These are phyloP conservation scores for Amanita rubescens DNA, from an alignment of 768 basidiomycete species.

Conservation along the genomic window DNA sequence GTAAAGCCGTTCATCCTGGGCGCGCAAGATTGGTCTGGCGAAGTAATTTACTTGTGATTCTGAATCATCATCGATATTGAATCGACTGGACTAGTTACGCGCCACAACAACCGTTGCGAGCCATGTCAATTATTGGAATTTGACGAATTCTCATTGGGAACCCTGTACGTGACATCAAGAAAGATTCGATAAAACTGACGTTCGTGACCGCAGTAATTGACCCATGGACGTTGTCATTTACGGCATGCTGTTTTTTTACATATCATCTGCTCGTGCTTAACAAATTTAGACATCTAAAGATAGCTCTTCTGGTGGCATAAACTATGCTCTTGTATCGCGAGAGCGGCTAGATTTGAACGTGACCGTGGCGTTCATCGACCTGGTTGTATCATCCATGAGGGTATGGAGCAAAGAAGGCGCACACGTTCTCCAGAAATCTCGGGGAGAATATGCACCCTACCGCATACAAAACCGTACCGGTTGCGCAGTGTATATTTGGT, in stretches of 20 bases:
- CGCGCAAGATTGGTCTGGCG: constrained; percentile 91
- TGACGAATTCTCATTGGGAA: constrained; percentile 98
- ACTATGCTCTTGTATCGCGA: constrained; percentile 58
- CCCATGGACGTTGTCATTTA: constrained; percentile 84
- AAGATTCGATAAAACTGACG: neutral
- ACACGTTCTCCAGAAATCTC: constrained; percentile 60
- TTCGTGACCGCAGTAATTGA: constrained; percentile 65
- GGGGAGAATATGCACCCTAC: constrained; percentile 92
- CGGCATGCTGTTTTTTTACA: constrained; percentile 31
- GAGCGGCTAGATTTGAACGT: constrained; percentile 89
- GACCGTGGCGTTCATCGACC: constrained; percentile 84
- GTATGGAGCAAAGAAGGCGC: constrained; percentile 73
- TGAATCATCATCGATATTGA: neutral
- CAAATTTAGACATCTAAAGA: constrained; percentile 46
- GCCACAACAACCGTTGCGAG: constrained; percentile 76
- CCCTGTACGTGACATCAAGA: constrained; percentile 48
- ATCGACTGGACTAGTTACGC: constrained; percentile 50
- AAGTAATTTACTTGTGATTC: constrained; percentile 38
- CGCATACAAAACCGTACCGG: constrained; percentile 89
- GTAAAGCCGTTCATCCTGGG: constrained; percentile 77
- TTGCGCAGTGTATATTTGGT: constrained; percentile 77
- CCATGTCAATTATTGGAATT: constrained; percentile 92
- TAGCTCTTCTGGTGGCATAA: constrained; percentile 40
- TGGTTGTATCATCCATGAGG: constrained; percentile 65
- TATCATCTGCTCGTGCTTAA: neutral